Evolutionary conservation across 306 rosid species (phyloP).

Genomic region (Quercus gilva): DNA sequence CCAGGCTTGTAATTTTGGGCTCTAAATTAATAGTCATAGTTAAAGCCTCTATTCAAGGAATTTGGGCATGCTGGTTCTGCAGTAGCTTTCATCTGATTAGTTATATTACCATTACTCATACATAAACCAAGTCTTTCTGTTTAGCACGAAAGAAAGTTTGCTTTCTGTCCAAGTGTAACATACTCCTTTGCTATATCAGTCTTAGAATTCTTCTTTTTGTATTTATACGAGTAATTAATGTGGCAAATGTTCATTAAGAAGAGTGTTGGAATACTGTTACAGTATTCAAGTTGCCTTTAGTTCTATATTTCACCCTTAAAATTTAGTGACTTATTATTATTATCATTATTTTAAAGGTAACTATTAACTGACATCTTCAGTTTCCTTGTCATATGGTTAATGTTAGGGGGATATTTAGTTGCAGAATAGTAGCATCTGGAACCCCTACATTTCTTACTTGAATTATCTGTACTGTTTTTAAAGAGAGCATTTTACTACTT

Average conservation of each 20-base stretch:
- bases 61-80: slow-evolving; percentile 28
- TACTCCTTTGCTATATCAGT: slow-evolving; percentile 42
- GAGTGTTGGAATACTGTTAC: slow-evolving; percentile 10
- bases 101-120: slow-evolving; percentile 29
- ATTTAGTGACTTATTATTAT: neutral
- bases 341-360: too few species aligned
- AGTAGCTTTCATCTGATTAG: slow-evolving; percentile 21
- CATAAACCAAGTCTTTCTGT: slow-evolving; percentile 32
- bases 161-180: slow-evolving; percentile 49
- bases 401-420: neutral
- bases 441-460: neutral
- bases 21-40: slow-evolving; percentile 20
- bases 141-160: slow-evolving; percentile 35
- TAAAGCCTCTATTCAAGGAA: slow-evolving; percentile 18
- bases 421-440: neutral
- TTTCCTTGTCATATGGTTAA: too few species aligned
- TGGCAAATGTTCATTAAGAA: slow-evolving; percentile 18
- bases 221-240: slow-evolving; percentile 28
- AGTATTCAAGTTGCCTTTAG: slow-evolving; percentile 13
- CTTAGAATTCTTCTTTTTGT: slow-evolving; percentile 25
- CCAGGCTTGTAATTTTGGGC: slow-evolving; percentile 85
- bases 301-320: neutral
- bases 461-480: neutral
- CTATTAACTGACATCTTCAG: too few species aligned
- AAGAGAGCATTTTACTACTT: neutral